A percentile compares a stretch with the other conserved stretches of the same genome.
Evolutionary conservation across 306 rosid species (phyloP).

Genomic region (Delonix regia): DNA sequence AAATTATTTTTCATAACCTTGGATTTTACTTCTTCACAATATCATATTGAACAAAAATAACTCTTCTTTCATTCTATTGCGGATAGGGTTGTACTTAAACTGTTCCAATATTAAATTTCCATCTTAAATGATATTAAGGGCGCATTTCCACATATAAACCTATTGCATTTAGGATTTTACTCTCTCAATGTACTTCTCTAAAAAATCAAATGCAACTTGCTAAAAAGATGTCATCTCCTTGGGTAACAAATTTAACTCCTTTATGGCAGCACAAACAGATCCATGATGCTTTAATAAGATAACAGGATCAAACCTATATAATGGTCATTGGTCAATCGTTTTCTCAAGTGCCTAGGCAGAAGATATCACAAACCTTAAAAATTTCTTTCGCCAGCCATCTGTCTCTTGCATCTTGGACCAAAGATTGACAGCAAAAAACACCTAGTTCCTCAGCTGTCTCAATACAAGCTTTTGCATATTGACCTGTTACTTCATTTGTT

Average conservation of each 20-base stretch:
- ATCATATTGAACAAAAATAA: neutral
- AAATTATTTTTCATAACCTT: neutral
- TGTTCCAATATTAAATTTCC: neutral
- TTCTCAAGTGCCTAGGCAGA: conserved; percentile 20
- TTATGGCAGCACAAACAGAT: conserved; percentile 4
- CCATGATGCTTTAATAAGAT: conserved; percentile 24
- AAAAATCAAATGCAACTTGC: neutral
- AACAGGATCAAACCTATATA: conserved; percentile 19
- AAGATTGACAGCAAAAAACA: conserved; percentile 58
- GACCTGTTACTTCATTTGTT: conserved; percentile 78
- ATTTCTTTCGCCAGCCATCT: conserved; percentile 85
- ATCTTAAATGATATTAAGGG: neutral
- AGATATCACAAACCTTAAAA: conserved; percentile 64
- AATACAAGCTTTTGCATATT: conserved; percentile 74
- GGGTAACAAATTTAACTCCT: neutral
- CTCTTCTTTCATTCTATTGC: neutral
- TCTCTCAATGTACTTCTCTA: neutral
- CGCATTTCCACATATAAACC: too few species aligned
- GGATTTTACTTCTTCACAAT: neutral
- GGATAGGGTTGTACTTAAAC: neutral
- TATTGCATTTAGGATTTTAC: neutral
- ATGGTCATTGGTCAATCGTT: conserved; percentile 9
- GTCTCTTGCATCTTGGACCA: conserved; percentile 96
- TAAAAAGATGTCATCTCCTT: neutral
- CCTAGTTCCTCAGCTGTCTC: conserved; percentile 75